phyloP scores from a whole-genome alignment of 2,329 filamentous ascomycete species.

The Ophiosphaerella korrae region DNA sequence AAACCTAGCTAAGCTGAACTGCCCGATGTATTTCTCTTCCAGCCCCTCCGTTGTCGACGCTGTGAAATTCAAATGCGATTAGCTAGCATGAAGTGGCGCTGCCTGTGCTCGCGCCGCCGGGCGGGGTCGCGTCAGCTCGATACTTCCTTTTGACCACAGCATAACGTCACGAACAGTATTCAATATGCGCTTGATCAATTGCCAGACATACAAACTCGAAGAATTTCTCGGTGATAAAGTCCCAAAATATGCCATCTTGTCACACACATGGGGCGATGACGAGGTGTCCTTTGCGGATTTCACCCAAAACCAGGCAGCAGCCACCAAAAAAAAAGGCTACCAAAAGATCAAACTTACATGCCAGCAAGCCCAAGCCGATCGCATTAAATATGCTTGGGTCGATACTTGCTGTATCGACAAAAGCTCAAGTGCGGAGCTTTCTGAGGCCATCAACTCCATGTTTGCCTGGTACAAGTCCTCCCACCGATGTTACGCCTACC shows the following conservation, averaged over 20 bases:
- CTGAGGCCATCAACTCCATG: no score
- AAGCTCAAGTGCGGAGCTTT: no score
- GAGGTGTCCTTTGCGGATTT: constrained; percentile 11
- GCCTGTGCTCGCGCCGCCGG: no score
- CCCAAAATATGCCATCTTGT: constrained; percentile 10
- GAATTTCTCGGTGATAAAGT: neutral
- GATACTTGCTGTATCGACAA: constrained; percentile 9
- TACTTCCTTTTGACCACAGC: neutral
- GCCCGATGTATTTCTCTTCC: no score
- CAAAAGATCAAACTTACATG: constrained; percentile 11
- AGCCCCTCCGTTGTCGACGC: no score
- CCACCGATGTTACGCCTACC: constrained; percentile 4
- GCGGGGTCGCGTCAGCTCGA: no score
- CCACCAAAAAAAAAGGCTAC: constrained; percentile 7
- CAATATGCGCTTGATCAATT: neutral
- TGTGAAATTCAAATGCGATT: no score
- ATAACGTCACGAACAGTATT: neutral
- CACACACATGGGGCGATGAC: constrained; percentile 9
- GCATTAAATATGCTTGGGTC: constrained; percentile 12
- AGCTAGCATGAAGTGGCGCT: no score
- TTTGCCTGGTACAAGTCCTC: constrained; percentile 5
- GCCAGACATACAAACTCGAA: neutral
- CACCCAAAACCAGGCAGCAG: neutral
- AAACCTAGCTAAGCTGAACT: no score
- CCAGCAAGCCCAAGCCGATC: constrained; percentile 6